These are phyloP conservation scores for Ogataea naganishii DNA, from an alignment of 805 yeast species.

Conservation along the genomic window DNA sequence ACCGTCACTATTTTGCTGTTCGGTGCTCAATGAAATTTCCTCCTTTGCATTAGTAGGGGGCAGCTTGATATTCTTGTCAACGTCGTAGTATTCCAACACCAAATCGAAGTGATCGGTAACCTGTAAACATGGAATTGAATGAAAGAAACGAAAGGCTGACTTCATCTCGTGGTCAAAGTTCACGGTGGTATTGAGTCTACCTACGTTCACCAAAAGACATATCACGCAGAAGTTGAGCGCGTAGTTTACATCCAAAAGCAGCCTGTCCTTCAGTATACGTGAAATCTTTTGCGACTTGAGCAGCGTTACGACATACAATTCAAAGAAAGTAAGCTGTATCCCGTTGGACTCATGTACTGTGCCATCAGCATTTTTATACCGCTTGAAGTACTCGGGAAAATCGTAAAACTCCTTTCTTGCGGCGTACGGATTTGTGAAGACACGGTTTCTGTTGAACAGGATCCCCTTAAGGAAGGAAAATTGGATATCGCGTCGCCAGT, in stretches of 20 bases:
- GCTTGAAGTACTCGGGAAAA: conserved; percentile 25
- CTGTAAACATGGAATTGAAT: conserved; percentile 86
- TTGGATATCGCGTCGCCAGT: conserved; percentile 84
- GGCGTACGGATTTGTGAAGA: conserved; percentile 58
- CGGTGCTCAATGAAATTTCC: not conserved
- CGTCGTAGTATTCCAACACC: conserved; percentile 17
- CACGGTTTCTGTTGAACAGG: conserved; percentile 53
- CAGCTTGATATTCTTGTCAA: conserved; percentile 5
- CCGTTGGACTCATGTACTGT: conserved; percentile 17
- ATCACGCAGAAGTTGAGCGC: conserved; percentile 26
- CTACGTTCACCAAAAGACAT: conserved; percentile 82
- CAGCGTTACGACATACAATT: conserved; percentile 71
- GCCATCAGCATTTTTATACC: conserved; percentile 17
- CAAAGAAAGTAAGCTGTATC: conserved; percentile 65
- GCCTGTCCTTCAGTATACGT: conserved; percentile 69
- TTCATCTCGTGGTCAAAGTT: conserved; percentile 95
- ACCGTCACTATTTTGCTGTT: conserved; percentile 12
- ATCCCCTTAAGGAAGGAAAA: conserved; percentile 62
- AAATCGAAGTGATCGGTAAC: conserved; percentile 39
- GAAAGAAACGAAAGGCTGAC: conserved; percentile 85
- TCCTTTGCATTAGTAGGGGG: too few relatives aligned
- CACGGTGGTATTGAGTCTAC: conserved; percentile 90
- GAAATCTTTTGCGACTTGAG: conserved; percentile 81
- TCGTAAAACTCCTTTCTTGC: conserved; percentile 25
- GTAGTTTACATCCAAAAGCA: conserved; percentile 46